Conservation (phyloP, 352 stramenopile genomes). For the Pythium rhizo-oryzae region DNA sequence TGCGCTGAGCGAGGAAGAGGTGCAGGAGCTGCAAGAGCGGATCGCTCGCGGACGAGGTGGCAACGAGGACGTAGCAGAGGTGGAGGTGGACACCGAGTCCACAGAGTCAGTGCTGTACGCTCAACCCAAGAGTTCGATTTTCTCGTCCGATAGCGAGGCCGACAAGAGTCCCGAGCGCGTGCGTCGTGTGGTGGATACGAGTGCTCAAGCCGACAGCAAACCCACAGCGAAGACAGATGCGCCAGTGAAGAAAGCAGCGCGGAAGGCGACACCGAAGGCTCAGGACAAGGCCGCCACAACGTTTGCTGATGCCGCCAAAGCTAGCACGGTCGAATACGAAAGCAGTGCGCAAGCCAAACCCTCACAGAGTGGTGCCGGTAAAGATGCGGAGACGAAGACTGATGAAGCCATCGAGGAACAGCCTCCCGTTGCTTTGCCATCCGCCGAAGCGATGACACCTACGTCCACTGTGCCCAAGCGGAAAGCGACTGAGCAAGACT, state of each 20-base stretch:
- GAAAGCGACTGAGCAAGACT: neutral
- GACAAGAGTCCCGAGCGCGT: conserved; percentile 3
- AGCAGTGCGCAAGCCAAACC: neutral
- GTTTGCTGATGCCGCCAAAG: neutral
- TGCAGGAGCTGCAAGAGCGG: conserved; percentile 17
- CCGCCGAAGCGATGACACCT: neutral
- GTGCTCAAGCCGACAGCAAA: conserved; percentile 2
- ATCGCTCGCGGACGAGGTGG: conserved; percentile 13
- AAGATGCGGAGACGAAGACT: neutral
- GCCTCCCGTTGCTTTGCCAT: neutral
- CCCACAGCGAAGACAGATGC: neutral
- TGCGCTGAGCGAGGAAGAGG: conserved; percentile 12
- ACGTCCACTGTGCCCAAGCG: neutral
- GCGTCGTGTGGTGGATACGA: neutral
- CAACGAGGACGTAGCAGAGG: conserved; percentile 4
- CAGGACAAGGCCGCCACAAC: neutral
- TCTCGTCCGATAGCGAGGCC: conserved; percentile 29
- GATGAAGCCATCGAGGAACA: conserved; percentile 7
- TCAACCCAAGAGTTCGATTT: conserved; percentile 19
- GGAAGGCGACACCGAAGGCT: conserved; percentile 2
- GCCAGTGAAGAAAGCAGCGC: conserved; percentile 6
- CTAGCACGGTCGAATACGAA: neutral
- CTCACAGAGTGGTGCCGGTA: neutral
- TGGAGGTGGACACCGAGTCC: neutral
- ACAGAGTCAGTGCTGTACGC: neutral